phyloP scores from a whole-genome alignment of 2,329 filamentous ascomycete species.

The Beauveria varroae region DNA sequence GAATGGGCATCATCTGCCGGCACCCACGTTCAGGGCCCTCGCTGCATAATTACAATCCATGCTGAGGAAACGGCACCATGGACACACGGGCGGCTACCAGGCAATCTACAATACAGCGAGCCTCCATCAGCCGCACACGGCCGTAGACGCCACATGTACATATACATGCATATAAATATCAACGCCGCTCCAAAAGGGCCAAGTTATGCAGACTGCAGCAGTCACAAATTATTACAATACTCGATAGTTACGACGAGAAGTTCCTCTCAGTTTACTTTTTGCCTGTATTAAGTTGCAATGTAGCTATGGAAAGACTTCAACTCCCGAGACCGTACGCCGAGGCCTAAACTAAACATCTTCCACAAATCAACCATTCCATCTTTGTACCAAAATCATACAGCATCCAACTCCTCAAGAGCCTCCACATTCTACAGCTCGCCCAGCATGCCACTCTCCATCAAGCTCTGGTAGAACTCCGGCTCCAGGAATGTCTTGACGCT shows the following conservation, averaged over 20 bases:
- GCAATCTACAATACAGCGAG: neutral
- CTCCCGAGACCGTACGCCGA: conserved; percentile 9
- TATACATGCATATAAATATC: neutral
- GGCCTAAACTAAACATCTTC: neutral
- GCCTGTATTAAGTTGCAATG: neutral
- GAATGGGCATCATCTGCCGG: neutral
- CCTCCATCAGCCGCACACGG: neutral
- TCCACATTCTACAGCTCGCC: conserved; percentile 38
- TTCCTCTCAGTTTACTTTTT: neutral
- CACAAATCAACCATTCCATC: conserved; percentile 11
- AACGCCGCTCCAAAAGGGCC: neutral
- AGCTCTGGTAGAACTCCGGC: conserved; percentile 79
- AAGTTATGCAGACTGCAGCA: neutral
- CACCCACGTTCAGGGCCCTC: neutral
- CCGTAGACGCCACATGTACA: neutral
- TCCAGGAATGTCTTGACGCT: conserved; percentile 95
- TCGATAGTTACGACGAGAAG: neutral
- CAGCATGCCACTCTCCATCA: conserved; percentile 83
- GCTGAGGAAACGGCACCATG: neutral
- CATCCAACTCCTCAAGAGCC: neutral
- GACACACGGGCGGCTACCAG: neutral
- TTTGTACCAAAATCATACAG: neutral
- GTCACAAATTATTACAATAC: neutral
- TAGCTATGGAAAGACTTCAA: neutral
- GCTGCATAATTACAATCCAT: neutral